phyloP scores from a whole-genome alignment of 352 stramenopile genomes.

The Phytophthora pini region DNA sequence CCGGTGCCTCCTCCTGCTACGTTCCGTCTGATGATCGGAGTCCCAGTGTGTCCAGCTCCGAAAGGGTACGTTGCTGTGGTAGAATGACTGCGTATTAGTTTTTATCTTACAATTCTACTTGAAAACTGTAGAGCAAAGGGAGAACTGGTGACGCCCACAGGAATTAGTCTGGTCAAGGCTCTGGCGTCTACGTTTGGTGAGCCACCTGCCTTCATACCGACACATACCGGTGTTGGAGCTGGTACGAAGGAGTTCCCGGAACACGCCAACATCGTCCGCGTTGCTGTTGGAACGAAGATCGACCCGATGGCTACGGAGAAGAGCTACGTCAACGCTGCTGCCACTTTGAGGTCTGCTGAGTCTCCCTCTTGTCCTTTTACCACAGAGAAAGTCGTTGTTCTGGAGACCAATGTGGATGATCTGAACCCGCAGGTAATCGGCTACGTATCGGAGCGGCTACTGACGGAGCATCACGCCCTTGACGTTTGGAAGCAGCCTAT shows the following conservation, averaged over 20 bases:
- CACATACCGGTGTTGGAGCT: conserved; percentile 79
- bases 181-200: conserved; percentile 79
- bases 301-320: conserved; percentile 35
- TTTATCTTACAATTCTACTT: not conserved
- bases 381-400: conserved; percentile 67
- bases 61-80: conserved; percentile 49
- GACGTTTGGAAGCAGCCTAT: conserved; percentile 91
- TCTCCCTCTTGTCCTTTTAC: conserved; percentile 16
- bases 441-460: conserved; percentile 75
- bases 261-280: conserved; percentile 92
- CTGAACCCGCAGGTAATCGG: conserved; percentile 87
- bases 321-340: conserved; percentile 44
- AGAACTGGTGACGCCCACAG: conserved; percentile 97
- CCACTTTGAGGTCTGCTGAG: conserved; percentile 30
- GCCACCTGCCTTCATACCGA: conserved; percentile 78
- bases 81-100: too few relatives aligned
- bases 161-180: conserved; percentile 94
- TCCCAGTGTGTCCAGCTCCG: conserved; percentile 93
- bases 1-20: conserved; percentile 96
- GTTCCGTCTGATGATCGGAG: conserved; percentile 93
- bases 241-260: conserved; percentile 90
- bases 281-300: conserved; percentile 78
- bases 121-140: conserved; percentile 60
- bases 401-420: conserved; percentile 94
- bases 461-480: conserved; percentile 66